Conservation (phyloP, 345 rosid species). For the Eutrema yunnanense region DNA sequence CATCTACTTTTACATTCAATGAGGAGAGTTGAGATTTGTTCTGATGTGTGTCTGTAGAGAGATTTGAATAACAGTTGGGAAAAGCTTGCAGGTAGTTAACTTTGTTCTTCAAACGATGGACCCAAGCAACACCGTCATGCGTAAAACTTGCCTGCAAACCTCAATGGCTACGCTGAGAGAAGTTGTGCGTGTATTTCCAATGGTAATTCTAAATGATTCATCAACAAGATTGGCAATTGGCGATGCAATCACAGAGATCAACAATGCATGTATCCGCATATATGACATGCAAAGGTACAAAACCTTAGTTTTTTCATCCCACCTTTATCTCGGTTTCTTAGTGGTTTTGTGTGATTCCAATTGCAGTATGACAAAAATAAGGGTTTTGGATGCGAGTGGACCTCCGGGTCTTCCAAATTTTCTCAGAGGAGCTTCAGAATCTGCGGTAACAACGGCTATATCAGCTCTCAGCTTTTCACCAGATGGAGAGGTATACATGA, state of each 20-base stretch:
- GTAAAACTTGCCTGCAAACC: slow-evolving; percentile 67
- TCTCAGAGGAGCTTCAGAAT: slow-evolving; percentile 54
- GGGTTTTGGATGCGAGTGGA: slow-evolving; percentile 86
- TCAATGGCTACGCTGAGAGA: slow-evolving; percentile 70
- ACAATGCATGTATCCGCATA: slow-evolving; percentile 58
- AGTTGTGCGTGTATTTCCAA: slow-evolving; percentile 72
- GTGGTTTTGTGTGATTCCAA: background rate
- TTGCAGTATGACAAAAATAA: slow-evolving; percentile 62
- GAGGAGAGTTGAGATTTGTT: background rate
- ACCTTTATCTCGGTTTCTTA: background rate
- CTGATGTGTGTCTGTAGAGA: background rate
- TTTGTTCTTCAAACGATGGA: slow-evolving; percentile 82
- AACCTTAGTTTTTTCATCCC: background rate
- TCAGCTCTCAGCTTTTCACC: slow-evolving; percentile 84
- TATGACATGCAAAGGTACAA: slow-evolving; percentile 88
- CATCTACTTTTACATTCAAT: slow-evolving; percentile 8
- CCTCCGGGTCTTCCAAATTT: slow-evolving; percentile 82
- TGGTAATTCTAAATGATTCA: slow-evolving; percentile 75
- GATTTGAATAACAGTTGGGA: slow-evolving; percentile 32
- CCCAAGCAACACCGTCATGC: slow-evolving; percentile 74
- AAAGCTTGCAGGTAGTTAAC: slow-evolving; percentile 69
- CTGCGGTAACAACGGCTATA: slow-evolving; percentile 48
- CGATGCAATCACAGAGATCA: slow-evolving; percentile 70
- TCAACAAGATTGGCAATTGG: slow-evolving; percentile 78
- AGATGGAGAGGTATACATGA: slow-evolving; percentile 74